Base-by-base conservation (phyloP, 2,329 filamentous ascomycete species). In the Leptosphaerulina australis region DNA sequence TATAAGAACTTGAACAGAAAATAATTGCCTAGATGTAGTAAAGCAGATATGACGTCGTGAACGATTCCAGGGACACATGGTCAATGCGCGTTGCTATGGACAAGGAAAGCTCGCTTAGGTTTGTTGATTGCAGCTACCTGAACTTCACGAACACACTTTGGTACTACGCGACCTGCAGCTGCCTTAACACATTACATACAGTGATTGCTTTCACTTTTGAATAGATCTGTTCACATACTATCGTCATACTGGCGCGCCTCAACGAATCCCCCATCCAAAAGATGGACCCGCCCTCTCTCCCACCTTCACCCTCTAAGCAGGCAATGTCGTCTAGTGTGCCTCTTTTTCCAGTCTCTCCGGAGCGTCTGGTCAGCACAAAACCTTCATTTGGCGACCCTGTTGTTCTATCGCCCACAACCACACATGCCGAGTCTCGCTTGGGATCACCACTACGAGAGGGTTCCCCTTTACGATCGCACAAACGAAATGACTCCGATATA, bases 301-400 rank as follows among this genome's bases (percentile, higher is more conserved):
- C 73, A 20, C 71, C 73, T 15, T 65, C 69, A 24, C 69, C 69
- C 56, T 73, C 75, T 63, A 82, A 80, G 68, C 79, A 78, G 60
- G 75, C 79, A 53, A 79, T 79, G 62, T 82, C 83, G 54, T 78
- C 82, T 29, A 79, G 77, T 53, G 78, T 79, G 57, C 82, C 86
- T 43, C 77, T 88, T 38, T 82, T 84, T 56, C 76, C 80, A 26
- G 76, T 82, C 41, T 86, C 86, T 15, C 84, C 85, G 8, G 85
- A 88, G 62, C 84, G 85, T 63, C 78, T 82, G 50, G 87, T 88
- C 46, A 66, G 70, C 57, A 70, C 64, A 35, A 71, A 68, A 44
- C 59, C 70, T 22, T 69, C 64, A 17, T 71, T 69, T 35, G 62
- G 59, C 30, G 58, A 55, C 37, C 64, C 60, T 7, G 35, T 58